Conservation (phyloP, 345 rosid species). For the Jatropha curcas region DNA sequence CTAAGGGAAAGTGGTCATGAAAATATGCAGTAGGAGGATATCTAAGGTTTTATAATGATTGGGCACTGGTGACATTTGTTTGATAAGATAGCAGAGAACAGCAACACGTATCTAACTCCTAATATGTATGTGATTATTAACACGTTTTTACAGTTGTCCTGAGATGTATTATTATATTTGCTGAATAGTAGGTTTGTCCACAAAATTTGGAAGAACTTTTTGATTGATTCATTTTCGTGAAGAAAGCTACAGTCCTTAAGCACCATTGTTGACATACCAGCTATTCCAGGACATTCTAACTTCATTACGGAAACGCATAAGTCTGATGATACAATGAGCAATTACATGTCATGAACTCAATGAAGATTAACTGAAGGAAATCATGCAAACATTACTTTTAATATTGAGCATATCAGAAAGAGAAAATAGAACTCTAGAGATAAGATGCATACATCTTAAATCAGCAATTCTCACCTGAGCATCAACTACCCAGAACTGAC, state of each 20-base stretch:
- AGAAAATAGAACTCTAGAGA: not conserved
- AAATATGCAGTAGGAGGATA: not conserved
- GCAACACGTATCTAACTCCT: not conserved
- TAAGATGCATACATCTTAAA: not conserved
- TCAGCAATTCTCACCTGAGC: slow-evolving; percentile 57
- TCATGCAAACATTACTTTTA: not conserved
- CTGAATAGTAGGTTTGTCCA: not conserved
- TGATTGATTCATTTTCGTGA: not conserved
- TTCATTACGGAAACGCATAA: not conserved
- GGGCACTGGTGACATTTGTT: not conserved
- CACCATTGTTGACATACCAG: not conserved
- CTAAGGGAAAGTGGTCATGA: not conserved
- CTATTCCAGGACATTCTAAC: not conserved
- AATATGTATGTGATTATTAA: not conserved
- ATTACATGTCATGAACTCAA: not conserved
- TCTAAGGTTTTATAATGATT: not conserved
- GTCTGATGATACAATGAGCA: not conserved
- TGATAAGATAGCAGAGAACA: not conserved
- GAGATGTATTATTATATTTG: not conserved
- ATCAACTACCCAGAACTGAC: slow-evolving; percentile 99
- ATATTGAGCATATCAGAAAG: not conserved
- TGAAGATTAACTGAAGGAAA: not conserved
- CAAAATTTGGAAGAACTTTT: not conserved
- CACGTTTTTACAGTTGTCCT: not conserved
- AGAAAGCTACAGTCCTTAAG: not conserved